A percentile compares a stretch with the other conserved stretches of the same genome.
phyloP scores from a whole-genome alignment of 2,329 filamentous ascomycete genomes.

The Tolypocladium pustulatum region DNA sequence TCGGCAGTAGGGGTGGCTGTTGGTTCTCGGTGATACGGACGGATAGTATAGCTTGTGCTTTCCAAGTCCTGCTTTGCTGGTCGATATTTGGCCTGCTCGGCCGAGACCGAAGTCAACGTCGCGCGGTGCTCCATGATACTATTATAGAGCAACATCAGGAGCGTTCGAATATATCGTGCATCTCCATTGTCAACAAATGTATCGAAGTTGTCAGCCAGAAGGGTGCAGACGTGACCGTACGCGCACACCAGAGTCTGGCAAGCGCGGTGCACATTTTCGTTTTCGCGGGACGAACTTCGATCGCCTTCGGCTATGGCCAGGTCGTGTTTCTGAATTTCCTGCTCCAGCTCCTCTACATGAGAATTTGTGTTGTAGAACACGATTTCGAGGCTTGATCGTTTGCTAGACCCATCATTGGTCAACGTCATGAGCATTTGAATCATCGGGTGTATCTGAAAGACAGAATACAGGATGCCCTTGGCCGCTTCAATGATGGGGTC shows the following conservation, averaged over 20 bases:
- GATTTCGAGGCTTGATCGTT: conserved; percentile 53
- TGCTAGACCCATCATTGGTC: conserved; percentile 48
- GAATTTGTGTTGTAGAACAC: conserved; percentile 59
- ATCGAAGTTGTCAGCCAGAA: conserved; percentile 51
- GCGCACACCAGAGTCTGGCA: conserved; percentile 53
- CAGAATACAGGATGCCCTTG: conserved; percentile 55
- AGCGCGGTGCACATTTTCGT: conserved; percentile 53
- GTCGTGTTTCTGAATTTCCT: conserved; percentile 54
- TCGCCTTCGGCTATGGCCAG: conserved; percentile 34
- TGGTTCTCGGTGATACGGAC: conserved; percentile 38
- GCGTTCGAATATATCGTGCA: conserved; percentile 54
- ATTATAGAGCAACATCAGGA: conserved; percentile 54
- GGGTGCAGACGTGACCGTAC: conserved; percentile 54
- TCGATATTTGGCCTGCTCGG: conserved; percentile 12
- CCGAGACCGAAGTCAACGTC: conserved; percentile 29
- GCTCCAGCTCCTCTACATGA: conserved; percentile 55
- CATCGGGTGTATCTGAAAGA: conserved; percentile 58
- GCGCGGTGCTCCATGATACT: conserved; percentile 58
- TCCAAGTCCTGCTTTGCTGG: conserved; percentile 7
- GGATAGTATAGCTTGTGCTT: conserved; percentile 35
- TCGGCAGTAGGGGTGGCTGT: conserved; percentile 44
- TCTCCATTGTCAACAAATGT: conserved; percentile 55
- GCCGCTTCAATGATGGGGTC: conserved; percentile 55
- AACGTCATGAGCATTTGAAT: conserved; percentile 56
- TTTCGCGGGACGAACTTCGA: conserved; percentile 39